phyloP scores from a whole-genome alignment of 345 rosid species.

The Cardamine resedifolia region DNA sequence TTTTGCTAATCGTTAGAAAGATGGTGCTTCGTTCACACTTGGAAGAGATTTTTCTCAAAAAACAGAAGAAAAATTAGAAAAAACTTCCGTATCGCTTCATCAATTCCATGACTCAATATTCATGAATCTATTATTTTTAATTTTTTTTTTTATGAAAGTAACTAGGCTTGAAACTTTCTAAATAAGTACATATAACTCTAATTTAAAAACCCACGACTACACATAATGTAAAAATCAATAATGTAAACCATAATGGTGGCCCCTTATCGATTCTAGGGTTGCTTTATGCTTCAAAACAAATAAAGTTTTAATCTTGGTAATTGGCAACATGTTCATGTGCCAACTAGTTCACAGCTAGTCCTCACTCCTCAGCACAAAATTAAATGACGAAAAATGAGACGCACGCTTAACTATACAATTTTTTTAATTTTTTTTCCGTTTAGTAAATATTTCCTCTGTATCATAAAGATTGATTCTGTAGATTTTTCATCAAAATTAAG shows the following conservation, averaged over 20 bases:
- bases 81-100: not conserved
- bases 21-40: not conserved
- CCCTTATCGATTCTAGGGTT: constrained; percentile 16
- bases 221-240: constrained; percentile 24
- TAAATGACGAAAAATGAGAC: not conserved
- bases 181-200: not conserved
- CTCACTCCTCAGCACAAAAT: not conserved
- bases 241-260: constrained; percentile 11
- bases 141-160: not conserved
- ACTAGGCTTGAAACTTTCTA: constrained; percentile 15
- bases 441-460: too few species aligned
- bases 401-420: not conserved
- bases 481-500: too few species aligned
- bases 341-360: constrained; percentile 24
- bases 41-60: not conserved
- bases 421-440: not conserved
- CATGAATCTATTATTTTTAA: not conserved
- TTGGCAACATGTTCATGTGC: constrained; percentile 28
- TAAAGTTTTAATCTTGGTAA: not conserved
- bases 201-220: constrained; percentile 13
- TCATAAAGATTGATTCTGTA: too few species aligned
- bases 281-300: not conserved
- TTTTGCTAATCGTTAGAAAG: not conserved
- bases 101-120: not conserved
- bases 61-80: not conserved